Evolutionary conservation across 2,329 filamentous ascomycete genomes (phyloP), one percentile per base, ranked within the genome.

Genomic region (Dryadomyces sulphureus): DNA sequence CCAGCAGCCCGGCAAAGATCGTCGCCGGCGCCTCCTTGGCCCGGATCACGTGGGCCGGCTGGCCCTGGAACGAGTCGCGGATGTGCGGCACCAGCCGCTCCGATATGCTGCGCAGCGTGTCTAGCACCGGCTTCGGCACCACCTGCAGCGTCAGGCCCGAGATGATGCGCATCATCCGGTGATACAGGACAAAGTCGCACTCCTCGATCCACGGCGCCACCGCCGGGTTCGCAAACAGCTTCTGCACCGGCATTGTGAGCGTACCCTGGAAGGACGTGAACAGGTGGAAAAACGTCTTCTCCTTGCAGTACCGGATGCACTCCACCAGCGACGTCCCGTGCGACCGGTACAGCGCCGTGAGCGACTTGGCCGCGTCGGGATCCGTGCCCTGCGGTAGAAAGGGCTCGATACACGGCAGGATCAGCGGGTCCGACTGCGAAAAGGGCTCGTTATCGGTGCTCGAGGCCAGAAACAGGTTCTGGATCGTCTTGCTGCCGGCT

Each of bases 231-330:
- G 80, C 79, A 56, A 98, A 83, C 2, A 98, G 67, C 62, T 93
- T 95, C 61, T 95, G 88, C 3, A 96, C 90, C 6, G 92, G 92
- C 62, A 95, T 93, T 1, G 92, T 98, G 56, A 98, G 75, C 2
- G 89, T 96, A 46, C 92, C 92, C 57, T 94, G 87, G 61, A 98
- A 96, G 1, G 90, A 92, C 6, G 84, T 89, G 60, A 93, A 94
- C 16, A 95, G 75, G 53, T 93, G 86, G 60, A 94, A 94, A 61
- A 98, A 94, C 7, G 88, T 90, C 65, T 94, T 94, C 62, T 95
- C 87, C 59, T 92, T 93, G 70, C 90, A 95, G 61, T 86, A 96
- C 25, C 92, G 84, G 50, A 98, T 88, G 55, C 87, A 90, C 62
- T 98, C 92, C 27, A 98, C 84, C 5, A 98, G 73, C 1, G 89